phyloP scores from a whole-genome alignment of 2,329 filamentous ascomycete species.

The Penicillium sp. region DNA sequence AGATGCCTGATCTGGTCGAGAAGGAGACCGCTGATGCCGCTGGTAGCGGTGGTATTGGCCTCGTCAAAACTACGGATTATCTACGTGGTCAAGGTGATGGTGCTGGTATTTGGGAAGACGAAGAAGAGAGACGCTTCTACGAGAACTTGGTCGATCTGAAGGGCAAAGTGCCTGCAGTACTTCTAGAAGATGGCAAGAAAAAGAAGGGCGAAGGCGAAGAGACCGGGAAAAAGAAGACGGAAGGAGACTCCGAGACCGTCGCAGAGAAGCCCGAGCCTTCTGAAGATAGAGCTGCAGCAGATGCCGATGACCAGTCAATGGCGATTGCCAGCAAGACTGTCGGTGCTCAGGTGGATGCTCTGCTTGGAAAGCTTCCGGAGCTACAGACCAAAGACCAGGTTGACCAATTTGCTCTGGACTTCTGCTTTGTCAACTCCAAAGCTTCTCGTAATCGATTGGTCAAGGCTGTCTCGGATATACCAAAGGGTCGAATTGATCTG shows the following conservation, averaged over 20 bases:
- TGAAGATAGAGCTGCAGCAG: constrained; percentile 55
- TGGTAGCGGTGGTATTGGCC: constrained; percentile 78
- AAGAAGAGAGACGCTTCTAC: constrained; percentile 96
- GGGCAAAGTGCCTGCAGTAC: constrained; percentile 89
- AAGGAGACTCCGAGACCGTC: constrained; percentile 53
- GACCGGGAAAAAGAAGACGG: constrained; percentile 74
- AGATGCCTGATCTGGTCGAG: constrained; percentile 92
- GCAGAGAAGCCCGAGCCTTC: constrained; percentile 42
- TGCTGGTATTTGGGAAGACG: constrained; percentile 96
- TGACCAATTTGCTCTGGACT: constrained; percentile 91
- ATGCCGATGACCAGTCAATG: constrained; percentile 82
- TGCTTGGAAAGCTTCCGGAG: constrained; percentile 85
- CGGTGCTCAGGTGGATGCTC: constrained; percentile 90
- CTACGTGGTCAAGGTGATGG: constrained; percentile 87
- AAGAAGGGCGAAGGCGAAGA: constrained; percentile 85
- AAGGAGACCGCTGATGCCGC: constrained; percentile 70
- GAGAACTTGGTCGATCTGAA: constrained; percentile 95
- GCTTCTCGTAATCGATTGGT: constrained; percentile 92
- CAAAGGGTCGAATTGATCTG: constrained; percentile 89
- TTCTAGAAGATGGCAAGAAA: constrained; percentile 93
- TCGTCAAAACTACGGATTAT: constrained; percentile 93
- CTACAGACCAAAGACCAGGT: constrained; percentile 88
- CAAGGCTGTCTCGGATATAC: constrained; percentile 91
- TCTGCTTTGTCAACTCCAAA: constrained; percentile 98
- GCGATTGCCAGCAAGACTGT: constrained; percentile 97